Evolutionary conservation across 192 early-diverging fungal species (phyloP).

Genomic region (Piromyces finnis): DNA sequence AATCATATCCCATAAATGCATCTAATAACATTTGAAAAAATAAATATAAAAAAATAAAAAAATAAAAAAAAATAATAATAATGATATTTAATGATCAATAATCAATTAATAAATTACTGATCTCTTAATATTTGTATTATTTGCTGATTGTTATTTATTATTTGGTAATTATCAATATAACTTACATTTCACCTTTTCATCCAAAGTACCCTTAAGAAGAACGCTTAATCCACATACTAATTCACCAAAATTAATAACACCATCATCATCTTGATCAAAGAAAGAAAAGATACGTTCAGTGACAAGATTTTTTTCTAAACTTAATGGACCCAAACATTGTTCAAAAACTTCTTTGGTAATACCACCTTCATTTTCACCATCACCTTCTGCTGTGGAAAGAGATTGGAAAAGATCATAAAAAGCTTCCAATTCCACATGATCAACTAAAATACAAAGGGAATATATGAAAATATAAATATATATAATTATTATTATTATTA

Average conservation of each 20-base stretch:
- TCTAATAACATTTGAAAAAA: conserved; percentile 16
- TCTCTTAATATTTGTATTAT: neutral
- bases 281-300: conserved; percentile 72
- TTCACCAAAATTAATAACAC: conserved; percentile 60
- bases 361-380: conserved; percentile 34
- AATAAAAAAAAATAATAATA: too few species aligned
- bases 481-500: too few species aligned
- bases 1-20: conserved; percentile 81
- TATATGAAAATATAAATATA: too few species aligned
- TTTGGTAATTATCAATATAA: too few species aligned
- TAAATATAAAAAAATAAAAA: neutral
- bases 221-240: conserved; percentile 65
- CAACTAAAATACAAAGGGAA: too few species aligned
- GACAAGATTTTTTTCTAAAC: conserved; percentile 66
- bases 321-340: conserved; percentile 68
- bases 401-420: conserved; percentile 76
- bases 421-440: conserved; percentile 63
- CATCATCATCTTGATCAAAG: conserved; percentile 72
- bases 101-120: too few species aligned
- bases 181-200: conserved; percentile 74
- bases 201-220: conserved; percentile 69
- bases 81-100: too few species aligned
- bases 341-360: conserved; percentile 69
- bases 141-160: too few species aligned
- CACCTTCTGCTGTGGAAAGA: conserved; percentile 34